Base-by-base conservation (phyloP, 805 yeast species). In the Saturnispora ahearnii region DNA sequence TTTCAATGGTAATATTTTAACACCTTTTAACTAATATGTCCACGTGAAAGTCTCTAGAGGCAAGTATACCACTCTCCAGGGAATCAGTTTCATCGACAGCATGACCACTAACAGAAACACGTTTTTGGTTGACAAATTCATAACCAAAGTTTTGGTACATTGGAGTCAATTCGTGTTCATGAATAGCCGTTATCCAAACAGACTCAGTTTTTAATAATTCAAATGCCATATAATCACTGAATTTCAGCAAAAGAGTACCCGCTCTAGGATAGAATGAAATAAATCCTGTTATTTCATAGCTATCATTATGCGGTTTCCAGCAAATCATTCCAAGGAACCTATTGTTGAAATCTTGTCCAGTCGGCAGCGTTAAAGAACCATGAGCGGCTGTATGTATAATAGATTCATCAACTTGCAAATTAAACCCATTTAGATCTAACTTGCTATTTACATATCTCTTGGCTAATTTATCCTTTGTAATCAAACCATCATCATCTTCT, bases 221-320 rank as follows among this genome's bases (percentile, higher is more conserved):
- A 9, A 33, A 41, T 2, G 54, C 50, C 50, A 54, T 54, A 5
- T 41, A 22, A 32, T 59, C 61, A 9, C 55, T 44, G 36, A 53
- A 54, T 5, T 48, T 44, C 45, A 61, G 43, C 54, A 63, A 52
- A 11, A 66, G 48, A 4, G 49, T 48, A 1, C 72, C 59, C 11
- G 67, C 47, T n/a, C 62, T 59, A 21, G 74, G 73, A 56, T 70
- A 65, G 50, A 74, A 77, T 0, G 84, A 76, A 0, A 81, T 73
- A 52, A 75, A 73, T 6, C 74, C 75, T 0, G 84, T 78, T 10
- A 79, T 48, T 54, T 76, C 82, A n/a, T 59, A 59, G 12, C 54
- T 57, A 18, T 26, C 47, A 4, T n/a, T 36, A 26, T 49, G 51
- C 12, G 66, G 65, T 49, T 67, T 72, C 26, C 66, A 50, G 3